These are phyloP conservation scores for Yamadazyma laniorum DNA, from an alignment of 805 yeast species.

Conservation along the genomic window DNA sequence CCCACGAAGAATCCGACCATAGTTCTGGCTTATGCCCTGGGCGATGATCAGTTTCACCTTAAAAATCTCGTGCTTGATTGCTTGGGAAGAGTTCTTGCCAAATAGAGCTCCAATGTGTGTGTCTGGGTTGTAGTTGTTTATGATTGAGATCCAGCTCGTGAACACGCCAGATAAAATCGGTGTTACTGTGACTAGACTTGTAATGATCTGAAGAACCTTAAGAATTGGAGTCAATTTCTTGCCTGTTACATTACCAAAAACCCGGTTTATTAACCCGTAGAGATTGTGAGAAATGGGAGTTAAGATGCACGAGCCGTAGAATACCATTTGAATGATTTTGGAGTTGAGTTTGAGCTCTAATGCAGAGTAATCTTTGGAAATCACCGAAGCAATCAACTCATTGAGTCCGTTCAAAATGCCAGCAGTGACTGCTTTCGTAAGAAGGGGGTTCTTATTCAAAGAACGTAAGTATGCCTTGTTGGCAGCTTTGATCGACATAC, in stretches of 20 bases:
- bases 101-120: constrained; percentile 4
- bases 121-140: constrained; percentile 37
- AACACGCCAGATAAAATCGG: constrained; percentile 51
- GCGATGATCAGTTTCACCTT: constrained; percentile 21
- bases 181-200: constrained; percentile 53
- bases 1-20: constrained; percentile 46
- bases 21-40: constrained; percentile 40
- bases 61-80: constrained; percentile 8
- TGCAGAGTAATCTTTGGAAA: constrained; percentile 45
- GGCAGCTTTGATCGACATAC: constrained; percentile 3
- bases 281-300: constrained; percentile 61
- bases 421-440: constrained; percentile 59
- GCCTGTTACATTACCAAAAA: constrained; percentile 33
- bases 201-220: constrained; percentile 49
- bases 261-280: constrained; percentile 44
- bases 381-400: constrained; percentile 53
- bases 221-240: constrained; percentile 13
- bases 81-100: constrained; percentile 13
- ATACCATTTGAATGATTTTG: constrained; percentile 51
- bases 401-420: constrained; percentile 55
- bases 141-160: constrained; percentile 51
- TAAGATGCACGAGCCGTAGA: constrained; percentile 52
- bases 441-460: constrained; percentile 49
- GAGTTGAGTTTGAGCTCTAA: constrained; percentile 22
- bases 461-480: constrained; percentile 36